Base-by-base conservation (phyloP, 208 protist genomes). In the Wallacemonas sp. region DNA sequence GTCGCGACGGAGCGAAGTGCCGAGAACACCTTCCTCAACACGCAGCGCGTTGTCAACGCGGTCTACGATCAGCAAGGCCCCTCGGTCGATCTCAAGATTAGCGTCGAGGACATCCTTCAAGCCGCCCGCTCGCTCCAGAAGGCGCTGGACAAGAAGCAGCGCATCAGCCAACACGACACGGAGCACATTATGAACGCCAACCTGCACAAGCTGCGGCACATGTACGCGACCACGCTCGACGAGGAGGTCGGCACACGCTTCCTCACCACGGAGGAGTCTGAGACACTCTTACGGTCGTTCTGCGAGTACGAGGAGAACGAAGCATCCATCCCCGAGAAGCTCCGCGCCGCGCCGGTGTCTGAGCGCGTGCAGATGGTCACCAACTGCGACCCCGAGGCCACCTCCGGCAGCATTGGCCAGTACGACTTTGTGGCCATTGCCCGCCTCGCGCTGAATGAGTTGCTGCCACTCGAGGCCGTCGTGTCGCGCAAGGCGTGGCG, bases 1-100 rank as follows among this genome's bases (percentile, higher is more conserved):
- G 87, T 92, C 16, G 90, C 90, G 14, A 78, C 80, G 65, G 87
- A 92, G 80, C 87, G 90, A 14, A 84, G 74, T 60, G 85, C 83
- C 6, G 90, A 96, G 62, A 86, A 85, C 23, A 64, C 78, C 19
- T 61, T 92, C 30, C 65, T 96, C 16, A 83, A 77, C 65, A 72
- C 90, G 63, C 75, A 88, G 67, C 81, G 84, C 16, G 90, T 94
- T 21, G 81, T 93, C 34, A 94, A 85, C 62, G 76, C 72, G 29
- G 65, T 96, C 11, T 96, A 96, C 74, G 90, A 96, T 63, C 91
- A 88, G 32, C 90, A 96, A 66, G 78, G 74, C 19, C 60, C 58
- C 29, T 71, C 78, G 30, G 70, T 90, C 17, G 75, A 79, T 61
- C 67, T 96, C 5, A 93, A 94, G 72, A 88, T 96, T 41, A 76